Evolutionary conservation across 2,329 filamentous ascomycete species (phyloP).

Genomic region (Aspergillus transmontanensis): DNA sequence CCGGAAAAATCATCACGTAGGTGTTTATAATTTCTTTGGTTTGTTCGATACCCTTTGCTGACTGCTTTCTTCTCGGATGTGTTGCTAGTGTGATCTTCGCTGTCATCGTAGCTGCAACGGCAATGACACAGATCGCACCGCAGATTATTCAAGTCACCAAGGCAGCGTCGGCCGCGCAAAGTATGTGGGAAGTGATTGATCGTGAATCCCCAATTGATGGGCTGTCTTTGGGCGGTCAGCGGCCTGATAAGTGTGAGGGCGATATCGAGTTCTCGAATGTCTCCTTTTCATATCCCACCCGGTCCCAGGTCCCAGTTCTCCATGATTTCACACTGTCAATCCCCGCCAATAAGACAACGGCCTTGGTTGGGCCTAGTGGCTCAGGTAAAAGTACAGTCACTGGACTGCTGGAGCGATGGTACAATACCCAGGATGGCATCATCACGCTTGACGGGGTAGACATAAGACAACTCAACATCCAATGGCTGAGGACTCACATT

Average conservation of each 20-base stretch:
- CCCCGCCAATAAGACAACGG: conserved; percentile 41
- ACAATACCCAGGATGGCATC: conserved; percentile 41
- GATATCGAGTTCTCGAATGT: conserved; percentile 59
- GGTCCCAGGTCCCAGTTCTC: conserved; percentile 38
- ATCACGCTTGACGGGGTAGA: conserved; percentile 58
- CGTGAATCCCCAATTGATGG: conserved; percentile 39
- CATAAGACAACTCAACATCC: conserved; percentile 61
- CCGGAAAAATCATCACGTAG: conserved; percentile 29
- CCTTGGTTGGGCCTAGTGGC: conserved; percentile 49
- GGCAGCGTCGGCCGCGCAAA: conserved; percentile 43
- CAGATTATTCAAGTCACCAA: conserved; percentile 43
- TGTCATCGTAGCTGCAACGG: conserved; percentile 36
- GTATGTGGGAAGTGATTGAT: conserved; percentile 45
- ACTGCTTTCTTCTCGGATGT: not conserved
- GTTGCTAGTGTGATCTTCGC: conserved; percentile 27
- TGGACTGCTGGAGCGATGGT: conserved; percentile 47
- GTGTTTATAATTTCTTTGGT: not conserved
- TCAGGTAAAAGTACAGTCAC: conserved; percentile 51
- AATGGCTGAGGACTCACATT: conserved; percentile 61
- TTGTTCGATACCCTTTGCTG: not conserved
- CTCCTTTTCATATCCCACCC: conserved; percentile 70
- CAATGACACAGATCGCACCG: conserved; percentile 36
- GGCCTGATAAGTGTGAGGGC: conserved; percentile 21
- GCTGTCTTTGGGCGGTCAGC: conserved; percentile 22
- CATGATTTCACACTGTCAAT: conserved; percentile 38